These are phyloP conservation scores for Zoysia japonica DNA, from an alignment of 176 grass and related monocot species.

Conservation along the genomic window DNA sequence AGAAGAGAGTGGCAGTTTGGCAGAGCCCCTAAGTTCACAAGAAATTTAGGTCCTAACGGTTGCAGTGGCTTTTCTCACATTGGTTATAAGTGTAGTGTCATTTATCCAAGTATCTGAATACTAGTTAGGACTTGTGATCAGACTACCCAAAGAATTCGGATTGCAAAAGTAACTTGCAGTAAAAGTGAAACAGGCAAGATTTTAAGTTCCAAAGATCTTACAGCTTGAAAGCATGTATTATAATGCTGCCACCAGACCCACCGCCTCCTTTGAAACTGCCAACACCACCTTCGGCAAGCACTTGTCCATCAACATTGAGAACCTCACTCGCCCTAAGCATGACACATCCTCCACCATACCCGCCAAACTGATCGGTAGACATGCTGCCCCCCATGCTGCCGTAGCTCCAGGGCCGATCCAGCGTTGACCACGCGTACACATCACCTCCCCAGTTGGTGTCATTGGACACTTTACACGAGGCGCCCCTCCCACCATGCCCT, in stretches of 20 bases:
- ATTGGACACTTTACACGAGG: conserved; percentile 67
- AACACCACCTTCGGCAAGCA: conserved; percentile 81
- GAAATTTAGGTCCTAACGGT: not conserved
- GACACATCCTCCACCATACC: conserved; percentile 77
- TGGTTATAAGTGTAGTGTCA: not conserved
- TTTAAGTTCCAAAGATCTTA: conserved; percentile 51
- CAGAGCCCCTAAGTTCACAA: not conserved
- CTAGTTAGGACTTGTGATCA: not conserved
- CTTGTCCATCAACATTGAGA: conserved; percentile 61
- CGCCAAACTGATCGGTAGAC: conserved; percentile 47
- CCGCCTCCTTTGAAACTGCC: conserved; percentile 73
- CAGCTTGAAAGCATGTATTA: conserved; percentile 88
- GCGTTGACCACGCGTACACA: conserved; percentile 79
- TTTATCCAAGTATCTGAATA: not conserved
- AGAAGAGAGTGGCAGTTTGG: not conserved
- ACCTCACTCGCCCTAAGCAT: conserved; percentile 49
- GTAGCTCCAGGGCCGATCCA: conserved; percentile 74
- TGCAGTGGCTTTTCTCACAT: conserved; percentile 6
- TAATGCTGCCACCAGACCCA: conserved; percentile 91
- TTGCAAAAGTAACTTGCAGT: conserved; percentile 6
- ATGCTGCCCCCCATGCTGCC: conserved; percentile 80
- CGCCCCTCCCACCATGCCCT: conserved; percentile 83
- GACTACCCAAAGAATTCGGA: not conserved
- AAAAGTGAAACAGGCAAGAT: not conserved
- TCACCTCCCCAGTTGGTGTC: conserved; percentile 95